phyloP scores from a whole-genome alignment of 331 rosid species.

The Telfairia occidentalis region DNA sequence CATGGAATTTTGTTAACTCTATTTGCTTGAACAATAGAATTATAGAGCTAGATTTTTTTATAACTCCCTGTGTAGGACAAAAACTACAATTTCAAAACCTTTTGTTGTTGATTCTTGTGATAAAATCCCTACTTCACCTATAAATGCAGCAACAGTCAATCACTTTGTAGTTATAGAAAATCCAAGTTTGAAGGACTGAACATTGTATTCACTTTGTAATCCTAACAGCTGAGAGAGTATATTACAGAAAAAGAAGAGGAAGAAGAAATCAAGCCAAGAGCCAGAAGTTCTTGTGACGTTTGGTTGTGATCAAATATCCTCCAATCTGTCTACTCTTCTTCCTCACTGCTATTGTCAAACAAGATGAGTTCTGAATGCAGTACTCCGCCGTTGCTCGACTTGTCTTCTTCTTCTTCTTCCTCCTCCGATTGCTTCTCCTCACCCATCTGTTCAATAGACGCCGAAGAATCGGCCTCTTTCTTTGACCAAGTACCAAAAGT shows the following conservation, averaged over 20 bases:
- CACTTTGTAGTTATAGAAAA: not conserved
- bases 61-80: not conserved
- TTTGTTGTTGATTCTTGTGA: not conserved
- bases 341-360: constrained; percentile 81
- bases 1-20: not conserved
- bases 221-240: not conserved
- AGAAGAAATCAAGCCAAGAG: constrained; percentile 51
- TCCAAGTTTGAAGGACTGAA: not conserved
- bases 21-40: not conserved
- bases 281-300: constrained; percentile 84
- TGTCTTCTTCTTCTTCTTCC: not conserved
- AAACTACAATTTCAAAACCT: not conserved
- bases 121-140: not conserved
- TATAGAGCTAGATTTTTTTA: not conserved
- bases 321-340: constrained; percentile 65
- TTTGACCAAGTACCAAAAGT: constrained; percentile 70
- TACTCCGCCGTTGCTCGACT: constrained; percentile 34
- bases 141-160: not conserved
- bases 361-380: constrained; percentile 65
- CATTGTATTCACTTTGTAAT: not conserved
- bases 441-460: constrained; percentile 28
- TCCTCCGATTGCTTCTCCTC: constrained; percentile 15
- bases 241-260: not conserved
- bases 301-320: constrained; percentile 86
- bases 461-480: constrained; percentile 41